These are phyloP conservation scores for Ascochyta rabiei DNA, from an alignment of 2,329 filamentous ascomycete species.

Conservation along the genomic window DNA sequence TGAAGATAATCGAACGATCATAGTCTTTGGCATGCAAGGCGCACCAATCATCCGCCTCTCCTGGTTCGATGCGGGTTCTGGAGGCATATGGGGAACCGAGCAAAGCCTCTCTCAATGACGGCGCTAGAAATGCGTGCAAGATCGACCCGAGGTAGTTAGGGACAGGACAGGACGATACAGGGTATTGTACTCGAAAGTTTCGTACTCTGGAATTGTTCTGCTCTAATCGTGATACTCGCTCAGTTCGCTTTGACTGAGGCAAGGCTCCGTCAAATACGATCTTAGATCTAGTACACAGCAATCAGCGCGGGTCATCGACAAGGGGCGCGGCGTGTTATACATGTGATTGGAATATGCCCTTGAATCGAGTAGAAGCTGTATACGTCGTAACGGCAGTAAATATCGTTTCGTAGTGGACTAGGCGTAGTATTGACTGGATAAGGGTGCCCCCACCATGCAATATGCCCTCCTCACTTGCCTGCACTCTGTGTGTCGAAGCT, in stretches of 20 bases:
- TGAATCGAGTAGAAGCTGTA: neutral
- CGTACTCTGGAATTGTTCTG: slow-evolving; percentile 64
- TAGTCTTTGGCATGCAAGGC: slow-evolving; percentile 65
- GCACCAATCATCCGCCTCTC: slow-evolving; percentile 85
- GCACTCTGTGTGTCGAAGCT: neutral
- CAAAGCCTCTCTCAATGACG: slow-evolving; percentile 75
- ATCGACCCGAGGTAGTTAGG: slow-evolving; percentile 41
- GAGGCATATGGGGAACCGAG: slow-evolving; percentile 50
- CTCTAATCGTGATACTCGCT: slow-evolving; percentile 66
- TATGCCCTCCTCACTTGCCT: slow-evolving; percentile 4
- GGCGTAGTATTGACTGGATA: slow-evolving; percentile 17
- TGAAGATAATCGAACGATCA: slow-evolving; percentile 69
- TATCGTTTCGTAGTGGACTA: neutral
- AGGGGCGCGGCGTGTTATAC: too few species aligned
- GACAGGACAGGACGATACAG: slow-evolving; percentile 33
- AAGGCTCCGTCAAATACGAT: slow-evolving; percentile 89
- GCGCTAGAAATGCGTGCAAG: slow-evolving; percentile 74
- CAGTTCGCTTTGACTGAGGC: slow-evolving; percentile 67
- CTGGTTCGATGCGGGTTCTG: slow-evolving; percentile 68
- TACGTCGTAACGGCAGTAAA: neutral
- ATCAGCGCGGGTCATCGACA: neutral
- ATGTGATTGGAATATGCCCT: too few species aligned
- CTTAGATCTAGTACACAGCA: slow-evolving; percentile 48
- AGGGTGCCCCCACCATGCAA: slow-evolving; percentile 9
- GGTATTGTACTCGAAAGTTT: slow-evolving; percentile 50